Conservation (phyloP, 140 eudicot genomes). For the Anethum foeniculum region DNA sequence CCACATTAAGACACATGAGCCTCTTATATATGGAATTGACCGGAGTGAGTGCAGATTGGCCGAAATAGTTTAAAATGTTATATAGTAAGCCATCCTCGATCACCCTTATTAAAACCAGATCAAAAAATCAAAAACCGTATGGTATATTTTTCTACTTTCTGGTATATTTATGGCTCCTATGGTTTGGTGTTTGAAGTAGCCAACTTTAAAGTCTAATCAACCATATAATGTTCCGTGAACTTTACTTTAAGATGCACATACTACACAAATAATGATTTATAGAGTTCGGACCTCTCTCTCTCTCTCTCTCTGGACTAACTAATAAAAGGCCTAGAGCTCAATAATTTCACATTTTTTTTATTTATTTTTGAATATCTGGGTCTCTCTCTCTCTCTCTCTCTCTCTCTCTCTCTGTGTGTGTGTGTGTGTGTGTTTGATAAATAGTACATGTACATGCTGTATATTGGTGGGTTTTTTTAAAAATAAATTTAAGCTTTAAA, state of each 20-base stretch:
- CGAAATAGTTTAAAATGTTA: not conserved
- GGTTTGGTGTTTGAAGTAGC: not conserved
- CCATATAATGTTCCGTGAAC: not conserved
- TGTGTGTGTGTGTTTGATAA: not conserved
- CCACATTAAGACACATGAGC: not conserved
- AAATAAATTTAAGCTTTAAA: not conserved
- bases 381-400: too few relatives aligned
- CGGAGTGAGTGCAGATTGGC: not conserved
- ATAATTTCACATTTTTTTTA: too few relatives aligned
- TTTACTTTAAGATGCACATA: not conserved
- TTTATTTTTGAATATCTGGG: too few relatives aligned
- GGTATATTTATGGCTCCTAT: not conserved
- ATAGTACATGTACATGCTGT: not conserved
- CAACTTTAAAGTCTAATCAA: not conserved
- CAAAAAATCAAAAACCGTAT: not conserved
- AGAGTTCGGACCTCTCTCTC: not conserved
- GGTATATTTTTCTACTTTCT: not conserved
- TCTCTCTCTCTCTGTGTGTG: too few relatives aligned
- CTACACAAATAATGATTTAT: not conserved
- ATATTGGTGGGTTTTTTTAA: not conserved
- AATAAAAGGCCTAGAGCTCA: too few relatives aligned
- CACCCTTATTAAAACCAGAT: not conserved
- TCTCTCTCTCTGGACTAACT: too few relatives aligned
- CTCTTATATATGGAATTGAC: not conserved
- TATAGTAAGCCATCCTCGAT: not conserved